Base-by-base conservation (phyloP, 2,329 filamentous ascomycete species). In the Dactylonectria estremocensis region DNA sequence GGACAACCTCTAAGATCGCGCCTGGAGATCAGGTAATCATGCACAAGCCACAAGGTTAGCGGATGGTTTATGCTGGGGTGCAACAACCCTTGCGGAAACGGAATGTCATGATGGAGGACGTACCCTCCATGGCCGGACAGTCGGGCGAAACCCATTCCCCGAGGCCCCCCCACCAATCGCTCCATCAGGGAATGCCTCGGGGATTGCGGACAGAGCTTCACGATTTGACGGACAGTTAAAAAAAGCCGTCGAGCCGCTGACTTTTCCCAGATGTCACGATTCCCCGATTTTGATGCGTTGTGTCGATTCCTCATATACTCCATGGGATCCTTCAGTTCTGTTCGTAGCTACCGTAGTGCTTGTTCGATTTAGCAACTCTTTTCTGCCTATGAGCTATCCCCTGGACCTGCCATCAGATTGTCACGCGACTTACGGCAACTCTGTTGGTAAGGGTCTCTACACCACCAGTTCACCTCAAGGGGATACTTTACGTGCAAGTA, bases 101-200 rank as follows among this genome's bases (percentile, higher is more conserved):
- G 13, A 28, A 16, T 66, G 50, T 16, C n/a, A 20, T 9, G 60
- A 45, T 63, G 61, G 40, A 18, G 18, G 52, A 40, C 43, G 28
- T 14, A 28, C 57, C 13, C 14, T n/a, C 14, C 43, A 50, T 43
- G 48, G 57, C 68, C 73, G 72, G 73, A 43, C 53, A 59, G 67
- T 74, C 73, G 73, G 73, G 58, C 52, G 64, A n/a, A 16, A 72
- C 24, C 53, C 56, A 50, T 20, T 33, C 49, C 50, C 73, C 73
- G 73, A 75, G 70, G 45, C 61, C 16, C 64, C 64, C 49, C 70
- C 66, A 70, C 64, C 35, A 37, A 24, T 56, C 35, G 35, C 46
- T 31, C 22, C 28, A 11, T 13, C 50, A 46, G 49, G 70, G 52
- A 50, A 50, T 7, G 20, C 13, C 10, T 60, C 48, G 18, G 68